phyloP scores from a whole-genome alignment of 495 filamentous ascomycete genomes.

The Pyronema domesticum region DNA sequence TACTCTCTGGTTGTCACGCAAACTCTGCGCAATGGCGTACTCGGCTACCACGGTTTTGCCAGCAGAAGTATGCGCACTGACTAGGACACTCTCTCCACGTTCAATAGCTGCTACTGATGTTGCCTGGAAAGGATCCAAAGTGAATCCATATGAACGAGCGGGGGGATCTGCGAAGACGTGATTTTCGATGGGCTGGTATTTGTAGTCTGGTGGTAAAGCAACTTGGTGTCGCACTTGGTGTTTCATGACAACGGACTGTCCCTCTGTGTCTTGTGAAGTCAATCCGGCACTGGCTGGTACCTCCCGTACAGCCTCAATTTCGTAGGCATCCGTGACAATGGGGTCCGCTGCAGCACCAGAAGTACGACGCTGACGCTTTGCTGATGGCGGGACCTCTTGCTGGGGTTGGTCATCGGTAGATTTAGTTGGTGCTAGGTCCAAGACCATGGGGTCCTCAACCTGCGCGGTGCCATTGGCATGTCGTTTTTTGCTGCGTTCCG shows the following conservation, averaged over 20 bases:
- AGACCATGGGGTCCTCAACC: conserved; percentile 34
- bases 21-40: conserved; percentile 93
- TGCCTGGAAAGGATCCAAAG: conserved; percentile 90
- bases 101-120: conserved; percentile 85
- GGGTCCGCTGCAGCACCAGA: conserved; percentile 46
- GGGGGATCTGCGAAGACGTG: conserved; percentile 74
- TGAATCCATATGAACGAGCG: conserved; percentile 69
- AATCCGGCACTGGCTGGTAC: conserved; percentile 69
- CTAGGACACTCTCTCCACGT: conserved; percentile 83
- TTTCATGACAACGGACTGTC: conserved; percentile 56
- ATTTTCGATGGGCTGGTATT: conserved; percentile 78
- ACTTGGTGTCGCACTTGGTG: conserved; percentile 99
- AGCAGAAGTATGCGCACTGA: conserved; percentile 92
- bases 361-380: conserved; percentile 61
- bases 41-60: conserved; percentile 97
- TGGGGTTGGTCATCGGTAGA: conserved; percentile 7
- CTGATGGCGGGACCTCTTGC: conserved; percentile 15
- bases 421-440: conserved; percentile 28
- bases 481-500: conserved; percentile 60
- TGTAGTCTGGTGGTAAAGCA: conserved; percentile 78
- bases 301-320: conserved; percentile 88
- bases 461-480: conserved; percentile 48
- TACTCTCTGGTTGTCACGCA: conserved; percentile 91
- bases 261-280: conserved; percentile 31
- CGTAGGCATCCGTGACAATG: conserved; percentile 79